Base-by-base conservation (phyloP, 306 rosid genomes). In the Quercus engelmannii region DNA sequence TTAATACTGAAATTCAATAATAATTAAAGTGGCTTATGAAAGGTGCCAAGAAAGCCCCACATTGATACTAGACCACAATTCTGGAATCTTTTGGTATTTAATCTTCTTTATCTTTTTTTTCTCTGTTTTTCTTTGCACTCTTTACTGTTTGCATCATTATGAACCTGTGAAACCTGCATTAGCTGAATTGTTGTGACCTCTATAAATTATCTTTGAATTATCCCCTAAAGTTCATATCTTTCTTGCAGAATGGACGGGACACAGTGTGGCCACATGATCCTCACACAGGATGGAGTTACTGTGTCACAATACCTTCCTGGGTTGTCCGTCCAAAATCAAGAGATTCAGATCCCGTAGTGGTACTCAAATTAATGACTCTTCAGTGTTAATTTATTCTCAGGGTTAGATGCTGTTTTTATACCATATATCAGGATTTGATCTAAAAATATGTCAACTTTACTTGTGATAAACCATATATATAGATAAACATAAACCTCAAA, bases 211-310 rank as follows among this genome's bases (percentile, higher is more conserved):
- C 31, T 51, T 55, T 56, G 23, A 23, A 4, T 43, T 21, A 81
- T 83, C 67, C 38, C 38, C 35, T 38, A 65, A 76, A 38, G 33
- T 78, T 17, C 41, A 14, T 80, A 5, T 74, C 35, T 52, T n/a
- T 88, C 87, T n/a, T 82, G 82, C 97, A 94, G 97, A 84, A 87
- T 78, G 97, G 97, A 17, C 83, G 84, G 78, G 95, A 84, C 56
- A 90, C 99, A 41, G 85, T 92, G 46, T 91, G 97, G 99, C 97
- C 97, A n/a, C 97, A 91, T 79, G 86, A 89, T 87, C 90, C 92
- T 80, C 92, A 64, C 69, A 49, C 89, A 18, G 99, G 97, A 69
- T 94, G 99, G 97, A 90, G 92, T 91, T 91, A 91, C 86, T 92
- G 93, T 72, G 87, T 94, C 76, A 78, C 89, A 20, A 80, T 94